Evolutionary conservation across 2,329 filamentous ascomycete species (phyloP).

Genomic region (Fusarium sp.): DNA sequence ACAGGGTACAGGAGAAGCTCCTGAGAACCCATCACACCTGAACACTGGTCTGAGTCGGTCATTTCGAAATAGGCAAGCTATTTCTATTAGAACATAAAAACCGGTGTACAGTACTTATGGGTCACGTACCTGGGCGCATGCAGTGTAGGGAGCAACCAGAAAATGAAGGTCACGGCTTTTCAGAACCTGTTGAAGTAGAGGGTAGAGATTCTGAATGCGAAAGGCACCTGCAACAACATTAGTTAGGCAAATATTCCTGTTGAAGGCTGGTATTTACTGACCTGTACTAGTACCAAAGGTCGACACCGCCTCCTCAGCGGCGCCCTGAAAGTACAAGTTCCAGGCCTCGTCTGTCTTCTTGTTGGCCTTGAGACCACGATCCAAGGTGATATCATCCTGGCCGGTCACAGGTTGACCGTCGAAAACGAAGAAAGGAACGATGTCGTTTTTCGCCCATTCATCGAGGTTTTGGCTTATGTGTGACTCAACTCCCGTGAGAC

Average conservation of each 20-base stretch:
- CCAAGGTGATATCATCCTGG: slow-evolving; percentile 76
- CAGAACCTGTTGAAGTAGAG: slow-evolving; percentile 80
- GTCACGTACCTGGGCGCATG: slow-evolving; percentile 80
- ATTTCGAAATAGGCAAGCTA: slow-evolving; percentile 84
- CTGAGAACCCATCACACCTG: slow-evolving; percentile 84
- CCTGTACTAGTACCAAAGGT: slow-evolving; percentile 85
- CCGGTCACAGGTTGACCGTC: slow-evolving; percentile 85
- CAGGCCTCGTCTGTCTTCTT: slow-evolving; percentile 83
- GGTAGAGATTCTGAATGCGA: slow-evolving; percentile 77
- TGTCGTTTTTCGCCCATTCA: slow-evolving; percentile 74
- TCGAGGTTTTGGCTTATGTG: slow-evolving; percentile 83
- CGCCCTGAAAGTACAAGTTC: slow-evolving; percentile 84
- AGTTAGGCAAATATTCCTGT: slow-evolving; percentile 44
- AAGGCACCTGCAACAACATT: slow-evolving; percentile 69
- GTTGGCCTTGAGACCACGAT: slow-evolving; percentile 73
- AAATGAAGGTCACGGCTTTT: slow-evolving; percentile 77
- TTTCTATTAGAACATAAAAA: slow-evolving; percentile 27
- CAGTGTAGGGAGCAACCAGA: slow-evolving; percentile 87
- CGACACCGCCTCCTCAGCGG: slow-evolving; percentile 82
- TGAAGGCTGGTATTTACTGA: slow-evolving; percentile 53
- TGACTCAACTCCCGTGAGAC: slow-evolving; percentile 81
- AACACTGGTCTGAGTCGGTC: slow-evolving; percentile 73
- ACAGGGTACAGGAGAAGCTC: slow-evolving; percentile 89
- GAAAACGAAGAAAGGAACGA: slow-evolving; percentile 91
- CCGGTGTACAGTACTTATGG: neutral